Evolutionary conservation across 31 red algal genomes (phyloP), one percentile per base, ranked within the genome.

Genomic region (Asparagopsis taxiformis): DNA sequence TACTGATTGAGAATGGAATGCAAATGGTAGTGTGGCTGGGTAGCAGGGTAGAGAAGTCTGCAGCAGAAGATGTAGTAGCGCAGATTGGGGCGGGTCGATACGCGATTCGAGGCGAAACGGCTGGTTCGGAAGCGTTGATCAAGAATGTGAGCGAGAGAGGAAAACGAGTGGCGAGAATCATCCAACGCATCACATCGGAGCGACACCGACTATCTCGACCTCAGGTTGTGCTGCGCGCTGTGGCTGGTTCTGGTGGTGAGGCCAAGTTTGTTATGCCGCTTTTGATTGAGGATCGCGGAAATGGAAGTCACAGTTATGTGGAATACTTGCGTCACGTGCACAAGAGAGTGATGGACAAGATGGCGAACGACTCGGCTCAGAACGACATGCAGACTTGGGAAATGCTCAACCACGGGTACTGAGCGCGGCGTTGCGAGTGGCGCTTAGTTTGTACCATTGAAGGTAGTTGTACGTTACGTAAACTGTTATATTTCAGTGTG

Each of bases 1-100:
- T 90, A 19, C 64, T 96, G 57, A 60, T 96, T 0, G 85, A 91
- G 52, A 85, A 96, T 72, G 93, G 72, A 29, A 76, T 81, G 81
- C 75, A 72, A 33, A 53, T 90, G 32, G 65, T 91, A 10, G 46
- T 91, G 3, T 91, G 86, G 87, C 37, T 96, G 0, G 93, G 93
- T 46, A 60, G 44, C 43, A 33, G 55, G 16, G 78, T 72, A 31
- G 70, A 73, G 24, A 55, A 76, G 56, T 54, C 46, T 41, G 32
- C 55, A 51, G 68, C 66, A 5, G 57, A 71, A 52, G 64, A 68
- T 17, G 63, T 75, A 19, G 52, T 75, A 56, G 64, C 60, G n/a
- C 57, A 84, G 25, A 28, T 62, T 32, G 80, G 52, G 29, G 61
- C 24, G 30, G 80, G 74, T 5, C 51, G 90, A 31, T 31, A 87